Conservation (phyloP, 108 stramenopile genomes). For the Nitzschia putrida region DNA sequence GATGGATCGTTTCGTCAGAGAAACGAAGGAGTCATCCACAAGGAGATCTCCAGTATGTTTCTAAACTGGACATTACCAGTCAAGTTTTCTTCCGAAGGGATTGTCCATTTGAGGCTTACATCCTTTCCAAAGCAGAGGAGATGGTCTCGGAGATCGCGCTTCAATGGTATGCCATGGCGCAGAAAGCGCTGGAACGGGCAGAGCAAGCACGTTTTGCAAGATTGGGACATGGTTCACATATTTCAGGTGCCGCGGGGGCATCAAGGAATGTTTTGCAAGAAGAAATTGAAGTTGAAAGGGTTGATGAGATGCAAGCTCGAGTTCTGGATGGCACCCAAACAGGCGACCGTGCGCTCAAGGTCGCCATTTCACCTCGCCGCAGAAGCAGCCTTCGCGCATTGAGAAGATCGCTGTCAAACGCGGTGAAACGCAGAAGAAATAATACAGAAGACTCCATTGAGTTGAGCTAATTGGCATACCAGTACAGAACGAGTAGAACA, state of each 20-base stretch:
- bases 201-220: constrained; percentile 53
- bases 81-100: constrained; percentile 59
- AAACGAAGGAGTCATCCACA: not conserved
- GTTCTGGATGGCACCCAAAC: too few relatives aligned
- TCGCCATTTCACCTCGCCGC: too few relatives aligned
- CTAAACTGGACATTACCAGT: constrained; percentile 39
- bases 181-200: constrained; percentile 57
- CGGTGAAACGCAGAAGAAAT: not conserved
- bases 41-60: constrained; percentile 14
- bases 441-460: not conserved
- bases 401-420: constrained; percentile 2
- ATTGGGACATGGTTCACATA: constrained; percentile 17
- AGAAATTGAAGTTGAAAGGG: too few relatives aligned
- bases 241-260: not conserved
- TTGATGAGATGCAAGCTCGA: too few relatives aligned
- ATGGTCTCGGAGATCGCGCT: constrained; percentile 61
- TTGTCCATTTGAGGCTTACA: constrained; percentile 70
- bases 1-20: constrained; percentile 68
- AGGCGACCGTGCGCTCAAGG: too few relatives aligned
- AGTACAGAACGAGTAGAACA: too few relatives aligned
- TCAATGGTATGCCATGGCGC: constrained; percentile 71
- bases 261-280: too few relatives aligned
- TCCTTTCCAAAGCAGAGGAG: constrained; percentile 56
- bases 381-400: not conserved
- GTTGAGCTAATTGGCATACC: too few relatives aligned